These are phyloP conservation scores for Phlebiopsis gigantea DNA, from an alignment of 768 basidiomycete species.

Conservation along the genomic window DNA sequence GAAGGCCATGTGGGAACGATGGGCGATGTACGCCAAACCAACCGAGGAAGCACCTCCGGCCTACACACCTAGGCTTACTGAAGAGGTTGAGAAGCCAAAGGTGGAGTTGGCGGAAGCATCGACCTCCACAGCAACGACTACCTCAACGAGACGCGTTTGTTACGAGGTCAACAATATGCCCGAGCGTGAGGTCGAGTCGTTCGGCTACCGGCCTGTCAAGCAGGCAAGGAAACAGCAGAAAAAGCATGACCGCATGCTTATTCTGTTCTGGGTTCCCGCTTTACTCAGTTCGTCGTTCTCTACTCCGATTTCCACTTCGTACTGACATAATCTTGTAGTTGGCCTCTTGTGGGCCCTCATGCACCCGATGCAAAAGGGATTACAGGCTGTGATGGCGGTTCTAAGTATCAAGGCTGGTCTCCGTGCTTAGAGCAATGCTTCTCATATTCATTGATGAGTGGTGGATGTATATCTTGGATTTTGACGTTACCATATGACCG, in stretches of 20 bases:
- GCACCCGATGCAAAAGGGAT: constrained; percentile 25
- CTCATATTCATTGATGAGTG: neutral
- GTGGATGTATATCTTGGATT: neutral
- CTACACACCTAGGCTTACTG: constrained; percentile 60
- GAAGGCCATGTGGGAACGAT: constrained; percentile 72
- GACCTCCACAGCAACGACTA: constrained; percentile 4
- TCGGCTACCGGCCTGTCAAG: constrained; percentile 52
- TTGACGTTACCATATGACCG: neutral
- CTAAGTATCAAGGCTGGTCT: constrained; percentile 21
- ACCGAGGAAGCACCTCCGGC: constrained; percentile 56
- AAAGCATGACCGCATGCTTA: constrained; percentile 81
- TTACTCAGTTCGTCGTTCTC: constrained; percentile 56
- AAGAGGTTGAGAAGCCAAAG: constrained; percentile 20
- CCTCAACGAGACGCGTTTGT: constrained; percentile 31
- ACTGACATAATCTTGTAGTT: constrained; percentile 16
- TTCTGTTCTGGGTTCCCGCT: constrained; percentile 85
- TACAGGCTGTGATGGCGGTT: constrained; percentile 21
- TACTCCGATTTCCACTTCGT: neutral
- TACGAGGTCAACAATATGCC: constrained; percentile 42
- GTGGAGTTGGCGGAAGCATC: neutral
- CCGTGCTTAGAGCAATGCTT: constrained; percentile 9
- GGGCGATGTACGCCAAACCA: constrained; percentile 50
- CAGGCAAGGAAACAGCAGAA: constrained; percentile 52
- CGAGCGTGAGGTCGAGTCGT: constrained; percentile 65
- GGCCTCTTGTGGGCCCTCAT: constrained; percentile 29